Evolutionary conservation across 768 basidiomycete species (phyloP).

Genomic region (Kwoniella mangroviensis): DNA sequence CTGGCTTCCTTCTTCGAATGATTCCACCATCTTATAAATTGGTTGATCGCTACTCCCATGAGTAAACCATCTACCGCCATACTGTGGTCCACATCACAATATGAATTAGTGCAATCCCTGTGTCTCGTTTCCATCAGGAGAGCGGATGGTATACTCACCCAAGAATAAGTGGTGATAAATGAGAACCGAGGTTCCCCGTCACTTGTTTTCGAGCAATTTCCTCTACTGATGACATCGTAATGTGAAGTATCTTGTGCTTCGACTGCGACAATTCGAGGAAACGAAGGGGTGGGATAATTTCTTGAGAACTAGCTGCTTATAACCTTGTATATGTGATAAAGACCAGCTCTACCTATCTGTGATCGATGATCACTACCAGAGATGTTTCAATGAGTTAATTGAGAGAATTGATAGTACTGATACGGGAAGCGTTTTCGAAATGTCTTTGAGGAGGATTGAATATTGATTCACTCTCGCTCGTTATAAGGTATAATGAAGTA

Average conservation of each 20-base stretch:
- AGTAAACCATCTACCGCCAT: conserved; percentile 19
- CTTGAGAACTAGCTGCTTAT: no score
- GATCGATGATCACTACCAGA: no score
- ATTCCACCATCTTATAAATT: conserved; percentile 19
- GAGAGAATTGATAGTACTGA: no score
- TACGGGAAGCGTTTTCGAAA: no score
- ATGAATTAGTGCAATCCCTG: neutral
- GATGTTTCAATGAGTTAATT: no score
- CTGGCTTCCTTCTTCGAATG: conserved; percentile 16
- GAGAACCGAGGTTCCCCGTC: conserved; percentile 15
- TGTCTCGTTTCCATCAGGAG: neutral
- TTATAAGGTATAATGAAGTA: no score
- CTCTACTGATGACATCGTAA: conserved; percentile 13
- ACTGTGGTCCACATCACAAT: neutral
- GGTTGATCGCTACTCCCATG: conserved; percentile 15
- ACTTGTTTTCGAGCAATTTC: conserved; percentile 15
- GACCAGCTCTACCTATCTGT: no score
- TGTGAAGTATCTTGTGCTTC: neutral
- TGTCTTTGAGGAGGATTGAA: no score
- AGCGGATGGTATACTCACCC: conserved; percentile 1
- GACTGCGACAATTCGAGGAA: neutral
- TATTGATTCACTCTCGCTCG: no score
- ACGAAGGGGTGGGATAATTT: no score
- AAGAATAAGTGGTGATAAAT: conserved; percentile 16
- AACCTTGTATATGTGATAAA: no score